Evolutionary conservation across 441 rosid species (phyloP).

Genomic region (Isatis lusitanica): DNA sequence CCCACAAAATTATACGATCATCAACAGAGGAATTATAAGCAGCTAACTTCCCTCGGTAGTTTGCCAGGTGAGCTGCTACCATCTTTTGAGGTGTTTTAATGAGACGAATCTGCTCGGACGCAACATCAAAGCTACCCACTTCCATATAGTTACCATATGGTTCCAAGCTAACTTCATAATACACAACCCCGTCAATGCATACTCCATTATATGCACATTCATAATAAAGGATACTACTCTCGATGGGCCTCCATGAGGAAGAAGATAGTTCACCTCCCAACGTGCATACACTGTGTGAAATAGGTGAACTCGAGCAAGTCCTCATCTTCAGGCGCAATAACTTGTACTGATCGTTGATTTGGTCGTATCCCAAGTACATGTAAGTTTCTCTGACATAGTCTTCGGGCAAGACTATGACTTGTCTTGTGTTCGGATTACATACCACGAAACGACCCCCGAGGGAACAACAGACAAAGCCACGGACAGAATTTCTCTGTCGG

Average conservation of each 20-base stretch:
- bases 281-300: not conserved
- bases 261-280: not conserved
- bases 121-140: not conserved
- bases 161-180: not conserved
- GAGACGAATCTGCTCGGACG: not conserved
- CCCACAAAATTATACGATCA: not conserved
- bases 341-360: not conserved
- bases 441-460: not conserved
- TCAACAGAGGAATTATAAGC: not conserved
- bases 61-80: not conserved
- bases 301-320: not conserved
- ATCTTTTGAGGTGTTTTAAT: not conserved
- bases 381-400: not conserved
- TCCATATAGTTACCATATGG: not conserved
- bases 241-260: not conserved
- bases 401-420: not conserved
- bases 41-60: slow-evolving; percentile 4
- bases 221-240: not conserved
- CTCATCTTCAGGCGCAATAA: not conserved
- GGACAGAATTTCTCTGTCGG: not conserved
- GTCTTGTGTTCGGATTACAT: not conserved
- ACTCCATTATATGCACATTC: not conserved
- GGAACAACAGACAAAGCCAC: not conserved
- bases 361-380: not conserved
- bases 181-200: not conserved